Base-by-base conservation (phyloP, 164 flowering plant species). In the Vitis amurensis region DNA sequence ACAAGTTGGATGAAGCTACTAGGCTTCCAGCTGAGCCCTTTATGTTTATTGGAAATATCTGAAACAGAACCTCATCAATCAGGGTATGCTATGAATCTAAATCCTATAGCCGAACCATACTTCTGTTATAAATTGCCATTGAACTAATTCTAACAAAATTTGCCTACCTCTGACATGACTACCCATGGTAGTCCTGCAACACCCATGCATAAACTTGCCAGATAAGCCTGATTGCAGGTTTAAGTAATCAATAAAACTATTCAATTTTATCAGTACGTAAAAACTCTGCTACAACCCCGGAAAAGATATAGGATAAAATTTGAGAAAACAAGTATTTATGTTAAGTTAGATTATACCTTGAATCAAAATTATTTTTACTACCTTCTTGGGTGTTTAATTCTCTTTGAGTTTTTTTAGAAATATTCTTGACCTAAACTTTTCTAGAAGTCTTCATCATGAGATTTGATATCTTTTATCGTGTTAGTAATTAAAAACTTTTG, bases 1-100 rank as follows among this genome's bases (percentile, higher is more conserved):
- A 63, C 83, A 82, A 81, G 71, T 58, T 77, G 68, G 80, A 73
- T 13, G 80, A n/a, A 7, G 77, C 78, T 67, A 80, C 85, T 3
- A 84, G 77, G 79, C 82, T 81, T 27, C 87, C 85, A n/a, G 85
- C 87, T 50, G 76, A 31, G n/a, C 80, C 85, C 61, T 81, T 81
- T 69, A 79, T 53, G 74, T 79, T 79, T 63, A 84, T 81, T 12
- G 87, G 87, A 56, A 84, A 84, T 77, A 84, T 79, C 87, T 84
- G 80, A 50, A 67, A 62, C 37, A 37, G 44, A 6, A 47, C 8
- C 8, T 53, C 16, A 11, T 53, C n/a, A 53, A 53, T 53, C 56
- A 53, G n/a, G 9, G 7, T 53, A 6, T n/a, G 59, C 7, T 16
- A 56, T 6, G 44, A 19, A 56, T 9, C 1, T 10, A 19, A 14